Evolutionary conservation across 2,329 filamentous ascomycete species (phyloP).

Genomic region (Fusarium sp.): DNA sequence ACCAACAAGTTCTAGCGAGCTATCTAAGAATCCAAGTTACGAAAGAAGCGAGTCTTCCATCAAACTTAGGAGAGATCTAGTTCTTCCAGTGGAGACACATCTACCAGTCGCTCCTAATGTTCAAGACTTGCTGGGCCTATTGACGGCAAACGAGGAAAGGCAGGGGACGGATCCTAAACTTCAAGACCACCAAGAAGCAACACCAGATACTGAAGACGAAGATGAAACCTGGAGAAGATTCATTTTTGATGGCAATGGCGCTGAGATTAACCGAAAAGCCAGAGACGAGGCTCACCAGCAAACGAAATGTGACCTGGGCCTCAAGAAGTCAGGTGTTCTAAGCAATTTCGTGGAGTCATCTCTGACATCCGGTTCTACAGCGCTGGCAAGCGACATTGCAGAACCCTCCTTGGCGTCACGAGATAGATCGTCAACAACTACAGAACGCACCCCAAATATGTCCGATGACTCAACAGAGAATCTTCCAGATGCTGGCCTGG

Average conservation of each 20-base stretch:
- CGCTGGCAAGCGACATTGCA: constrained; percentile 27
- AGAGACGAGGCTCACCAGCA: constrained; percentile 35
- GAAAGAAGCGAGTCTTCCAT: neutral
- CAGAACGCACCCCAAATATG: neutral
- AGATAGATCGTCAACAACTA: constrained; percentile 7
- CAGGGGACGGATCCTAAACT: neutral
- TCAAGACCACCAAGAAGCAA: neutral
- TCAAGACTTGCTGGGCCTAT: constrained; percentile 38
- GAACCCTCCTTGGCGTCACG: constrained; percentile 31
- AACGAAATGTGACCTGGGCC: constrained; percentile 24
- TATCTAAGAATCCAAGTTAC: neutral
- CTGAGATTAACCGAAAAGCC: constrained; percentile 35
- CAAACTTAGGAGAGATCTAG: constrained; percentile 4
- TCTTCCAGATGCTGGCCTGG: neutral
- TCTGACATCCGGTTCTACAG: constrained; percentile 7
- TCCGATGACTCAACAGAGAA: constrained; percentile 1
- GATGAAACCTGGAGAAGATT: constrained; percentile 46
- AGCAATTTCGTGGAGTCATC: constrained; percentile 23
- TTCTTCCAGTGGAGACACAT: constrained; percentile 5
- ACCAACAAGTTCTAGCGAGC: neutral
- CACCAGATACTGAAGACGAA: constrained; percentile 36
- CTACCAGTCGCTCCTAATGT: constrained; percentile 12
- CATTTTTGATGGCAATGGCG: constrained; percentile 38
- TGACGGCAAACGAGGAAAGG: constrained; percentile 22
- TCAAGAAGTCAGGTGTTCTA: neutral